Percentiles rank a stretch among this genome's conserved stretches.
Conservation (phyloP, 768 basidiomycete genomes). For the Auriscalpium microsporum region DNA sequence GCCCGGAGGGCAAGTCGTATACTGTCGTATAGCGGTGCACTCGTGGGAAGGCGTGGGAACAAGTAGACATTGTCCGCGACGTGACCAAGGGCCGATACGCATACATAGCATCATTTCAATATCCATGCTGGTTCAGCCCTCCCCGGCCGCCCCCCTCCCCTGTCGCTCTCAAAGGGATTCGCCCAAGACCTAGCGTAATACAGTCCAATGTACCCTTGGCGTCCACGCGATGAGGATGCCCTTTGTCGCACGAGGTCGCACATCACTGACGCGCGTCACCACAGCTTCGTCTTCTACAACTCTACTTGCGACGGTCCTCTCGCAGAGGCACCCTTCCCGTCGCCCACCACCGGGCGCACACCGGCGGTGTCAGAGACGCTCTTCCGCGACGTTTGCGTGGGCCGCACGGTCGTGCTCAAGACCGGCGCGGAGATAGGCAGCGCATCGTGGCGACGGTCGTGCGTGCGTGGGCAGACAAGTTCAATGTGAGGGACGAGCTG, state of each 20-base stretch:
- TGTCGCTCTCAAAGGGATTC: too few relatives aligned
- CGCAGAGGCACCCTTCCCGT: slow-evolving; percentile 31
- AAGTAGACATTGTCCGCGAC: too few relatives aligned
- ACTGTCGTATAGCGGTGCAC: too few relatives aligned
- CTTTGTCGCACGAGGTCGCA: background rate
- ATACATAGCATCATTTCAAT: too few relatives aligned
- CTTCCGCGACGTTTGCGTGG: slow-evolving; percentile 34
- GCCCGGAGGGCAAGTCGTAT: too few relatives aligned
- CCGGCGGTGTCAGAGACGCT: slow-evolving; percentile 29
- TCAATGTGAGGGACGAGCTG: slow-evolving; percentile 27
- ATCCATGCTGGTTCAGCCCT: too few relatives aligned
- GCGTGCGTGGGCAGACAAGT: slow-evolving; percentile 30
- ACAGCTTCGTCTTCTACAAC: slow-evolving; percentile 43
- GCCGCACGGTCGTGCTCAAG: slow-evolving; percentile 24
- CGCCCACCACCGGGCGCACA: slow-evolving; percentile 21
- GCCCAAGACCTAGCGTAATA: slow-evolving; percentile 15
- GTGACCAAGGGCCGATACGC: too few relatives aligned
- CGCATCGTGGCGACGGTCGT: slow-evolving; percentile 25
- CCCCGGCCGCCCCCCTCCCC: too few relatives aligned
- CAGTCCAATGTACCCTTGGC: background rate
- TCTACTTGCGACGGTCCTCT: slow-evolving; percentile 45
- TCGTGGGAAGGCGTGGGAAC: too few relatives aligned
- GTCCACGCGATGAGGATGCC: too few relatives aligned
- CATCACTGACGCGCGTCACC: too few relatives aligned
- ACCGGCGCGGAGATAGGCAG: slow-evolving; percentile 21